Evolutionary conservation across 208 protist genomes (phyloP), one percentile per base, ranked within the genome.

Genomic region (Vickermania ingenoplastis): DNA sequence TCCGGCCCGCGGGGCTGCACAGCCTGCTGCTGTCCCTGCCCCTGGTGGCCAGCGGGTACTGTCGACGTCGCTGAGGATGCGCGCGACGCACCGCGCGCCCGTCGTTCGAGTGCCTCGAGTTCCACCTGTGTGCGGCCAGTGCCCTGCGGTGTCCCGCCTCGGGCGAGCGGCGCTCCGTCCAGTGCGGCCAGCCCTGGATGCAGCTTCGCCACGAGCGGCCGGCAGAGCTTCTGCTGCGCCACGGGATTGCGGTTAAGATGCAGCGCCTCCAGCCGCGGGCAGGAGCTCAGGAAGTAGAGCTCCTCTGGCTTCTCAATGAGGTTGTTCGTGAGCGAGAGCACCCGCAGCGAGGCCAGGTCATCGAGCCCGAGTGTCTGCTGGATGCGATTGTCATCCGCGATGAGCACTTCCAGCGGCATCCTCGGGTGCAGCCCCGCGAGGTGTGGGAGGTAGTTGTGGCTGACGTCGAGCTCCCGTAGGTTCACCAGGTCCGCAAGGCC

Each of bases 391-490:
- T 81, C 79, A 27, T 87, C 80, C 7, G 77, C 83, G 41, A 67
- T 64, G 22, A 94, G 60, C 14, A 91, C 75, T 30, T 82, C 73
- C 41, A 94, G 69, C 2, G 81, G 73, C 3, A 61, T 52, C 25
- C 45, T 75, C 3, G 56, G 53, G 17, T 11, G 71, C 53, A 95
- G 67, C 0, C 83, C 83, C 1, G 59, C 67, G 5, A 95, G 64
- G 23, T 52, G 77, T 2, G 61, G 52, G 14, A 95, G 74, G 1
- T 74, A 65, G 64, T 95, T 95, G 54, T 74, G 65, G 61, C 79
- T 79, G 23, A 92, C 79, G 50, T 95, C 78, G 36, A 95, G 67
- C 62, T 86, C 77, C 0, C 75, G 72, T 48, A 95, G 65, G 51
- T 83, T 72, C 13, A 71, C 56, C n/a, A 95, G 77, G 11, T 60